A percentile compares a stretch with the other conserved stretches of the same genome.
Evolutionary conservation across 352 stramenopile genomes (phyloP).

Genomic region (Pythium myriotylum): DNA sequence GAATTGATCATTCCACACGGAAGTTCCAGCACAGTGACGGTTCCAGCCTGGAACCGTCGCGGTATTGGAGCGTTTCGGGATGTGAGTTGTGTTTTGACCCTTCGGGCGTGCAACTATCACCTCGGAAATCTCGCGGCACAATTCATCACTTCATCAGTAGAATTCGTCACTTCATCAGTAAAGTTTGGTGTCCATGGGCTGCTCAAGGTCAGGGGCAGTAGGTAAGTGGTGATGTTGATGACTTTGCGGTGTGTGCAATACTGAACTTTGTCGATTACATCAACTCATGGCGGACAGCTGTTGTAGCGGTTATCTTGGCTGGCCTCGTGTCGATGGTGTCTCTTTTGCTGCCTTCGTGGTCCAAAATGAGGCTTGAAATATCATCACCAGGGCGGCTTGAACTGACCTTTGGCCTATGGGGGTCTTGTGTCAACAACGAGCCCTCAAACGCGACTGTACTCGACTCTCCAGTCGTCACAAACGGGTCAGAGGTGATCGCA

Average conservation of each 20-base stretch:
- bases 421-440: constrained; percentile 52
- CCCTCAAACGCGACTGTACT: constrained; percentile 16
- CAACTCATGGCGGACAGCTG: too few relatives aligned
- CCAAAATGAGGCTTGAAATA: constrained; percentile 23
- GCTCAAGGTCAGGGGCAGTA: constrained; percentile 44
- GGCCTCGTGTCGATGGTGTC: constrained; percentile 37
- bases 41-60: constrained; percentile 8
- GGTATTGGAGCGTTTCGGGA: constrained; percentile 3
- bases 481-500: constrained; percentile 25
- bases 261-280: too few relatives aligned
- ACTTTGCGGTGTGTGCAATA: too few relatives aligned
- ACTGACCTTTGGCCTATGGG: constrained; percentile 57
- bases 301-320: constrained; percentile 37
- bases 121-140: too few relatives aligned
- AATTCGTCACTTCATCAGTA: too few relatives aligned
- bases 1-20: too few relatives aligned
- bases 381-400: constrained; percentile 31
- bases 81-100: neutral
- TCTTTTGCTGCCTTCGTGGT: constrained; percentile 64
- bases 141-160: too few relatives aligned
- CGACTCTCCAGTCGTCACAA: constrained; percentile 23
- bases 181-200: constrained; percentile 38
- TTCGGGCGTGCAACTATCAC: too few relatives aligned
- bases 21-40: too few relatives aligned
- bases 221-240: constrained; percentile 38